A percentile compares a stretch with the other conserved stretches of the same genome.
These are phyloP conservation scores for Cicer chorassanicum DNA, from an alignment of 306 rosid species.

Conservation along the genomic window DNA sequence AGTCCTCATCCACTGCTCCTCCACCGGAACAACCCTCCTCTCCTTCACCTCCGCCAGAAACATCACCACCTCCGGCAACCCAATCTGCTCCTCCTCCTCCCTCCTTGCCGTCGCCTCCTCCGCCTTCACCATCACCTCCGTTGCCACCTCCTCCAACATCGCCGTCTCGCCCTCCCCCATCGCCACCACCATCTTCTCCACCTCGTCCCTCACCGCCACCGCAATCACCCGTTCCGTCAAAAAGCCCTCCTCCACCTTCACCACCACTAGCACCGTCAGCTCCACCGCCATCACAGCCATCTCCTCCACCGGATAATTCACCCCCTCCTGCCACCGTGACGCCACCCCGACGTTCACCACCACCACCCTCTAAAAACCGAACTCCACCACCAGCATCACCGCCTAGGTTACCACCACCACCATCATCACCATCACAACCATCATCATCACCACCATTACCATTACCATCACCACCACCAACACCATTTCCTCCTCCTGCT, in stretches of 20 bases:
- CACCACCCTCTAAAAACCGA: conserved; percentile 53
- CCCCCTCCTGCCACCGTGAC: conserved; percentile 44
- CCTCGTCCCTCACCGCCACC: conserved; percentile 43
- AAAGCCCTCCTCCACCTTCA: conserved; percentile 46
- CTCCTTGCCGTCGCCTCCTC: conserved; percentile 36
- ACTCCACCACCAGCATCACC: conserved; percentile 41
- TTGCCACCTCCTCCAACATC: conserved; percentile 42
- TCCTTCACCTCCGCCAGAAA: conserved; percentile 45
- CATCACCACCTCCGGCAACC: conserved; percentile 36
- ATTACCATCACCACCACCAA: conserved; percentile 39
- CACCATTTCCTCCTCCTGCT: conserved; percentile 52
- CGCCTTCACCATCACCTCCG: conserved; percentile 49
- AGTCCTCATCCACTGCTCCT: background rate
- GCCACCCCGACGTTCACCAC: conserved; percentile 35
- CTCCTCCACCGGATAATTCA: conserved; percentile 52
- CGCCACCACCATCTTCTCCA: conserved; percentile 29
- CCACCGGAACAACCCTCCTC: conserved; percentile 48
- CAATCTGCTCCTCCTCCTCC: conserved; percentile 50
- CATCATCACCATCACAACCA: conserved; percentile 45
- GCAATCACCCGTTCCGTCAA: conserved; percentile 40
- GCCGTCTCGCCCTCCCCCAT: conserved; percentile 37
- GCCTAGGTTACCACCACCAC: conserved; percentile 49
- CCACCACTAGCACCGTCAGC: conserved; percentile 51
- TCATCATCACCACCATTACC: conserved; percentile 41
- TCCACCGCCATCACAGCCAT: conserved; percentile 47